phyloP scores from a whole-genome alignment of 1,284 basidiomycete genomes.

The Lentinula novae-zelandiae region DNA sequence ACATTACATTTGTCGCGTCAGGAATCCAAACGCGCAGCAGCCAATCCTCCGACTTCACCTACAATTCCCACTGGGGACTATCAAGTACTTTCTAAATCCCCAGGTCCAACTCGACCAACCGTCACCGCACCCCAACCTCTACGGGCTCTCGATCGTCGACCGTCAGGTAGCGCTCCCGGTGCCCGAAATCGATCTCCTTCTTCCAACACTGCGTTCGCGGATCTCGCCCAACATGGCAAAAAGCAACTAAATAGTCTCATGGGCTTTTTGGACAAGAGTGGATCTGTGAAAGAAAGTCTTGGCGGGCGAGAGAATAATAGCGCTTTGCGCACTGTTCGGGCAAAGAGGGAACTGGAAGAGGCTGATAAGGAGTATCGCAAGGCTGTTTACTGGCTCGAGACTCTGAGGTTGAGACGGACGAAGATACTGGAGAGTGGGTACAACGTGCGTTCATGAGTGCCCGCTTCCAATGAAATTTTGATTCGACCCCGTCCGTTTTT shows the following conservation, averaged over 20 bases:
- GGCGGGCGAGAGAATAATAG: conserved; percentile 53
- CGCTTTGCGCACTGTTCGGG: conserved; percentile 70
- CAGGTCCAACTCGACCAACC: conserved; percentile 27
- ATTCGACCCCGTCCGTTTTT: conserved; percentile 6
- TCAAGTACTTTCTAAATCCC: conserved; percentile 31
- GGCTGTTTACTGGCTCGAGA: conserved; percentile 92
- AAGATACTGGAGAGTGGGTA: conserved; percentile 84
- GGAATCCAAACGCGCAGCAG: conserved; percentile 57
- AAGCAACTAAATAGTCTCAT: conserved; percentile 75
- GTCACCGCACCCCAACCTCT: conserved; percentile 70
- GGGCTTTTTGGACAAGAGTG: conserved; percentile 71
- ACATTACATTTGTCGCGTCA: conserved; percentile 23
- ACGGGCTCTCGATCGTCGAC: conserved; percentile 65
- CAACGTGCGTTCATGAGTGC: conserved; percentile 41
- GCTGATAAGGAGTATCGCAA: conserved; percentile 93
- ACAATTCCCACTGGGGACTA: conserved; percentile 28
- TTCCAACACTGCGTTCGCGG: conserved; percentile 63
- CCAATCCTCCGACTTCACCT: conserved; percentile 29
- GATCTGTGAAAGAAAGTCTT: conserved; percentile 52
- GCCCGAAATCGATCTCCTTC: conserved; percentile 69
- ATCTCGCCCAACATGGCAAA: conserved; percentile 79
- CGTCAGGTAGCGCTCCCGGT: conserved; percentile 55
- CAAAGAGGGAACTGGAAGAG: conserved; percentile 89
- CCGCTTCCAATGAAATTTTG: background rate
- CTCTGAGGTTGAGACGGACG: conserved; percentile 76